Percentiles rank a stretch among this genome's conserved stretches.
Conservation (phyloP, 1,139 yeast genomes). For the Sugiyamaella novakii region DNA sequence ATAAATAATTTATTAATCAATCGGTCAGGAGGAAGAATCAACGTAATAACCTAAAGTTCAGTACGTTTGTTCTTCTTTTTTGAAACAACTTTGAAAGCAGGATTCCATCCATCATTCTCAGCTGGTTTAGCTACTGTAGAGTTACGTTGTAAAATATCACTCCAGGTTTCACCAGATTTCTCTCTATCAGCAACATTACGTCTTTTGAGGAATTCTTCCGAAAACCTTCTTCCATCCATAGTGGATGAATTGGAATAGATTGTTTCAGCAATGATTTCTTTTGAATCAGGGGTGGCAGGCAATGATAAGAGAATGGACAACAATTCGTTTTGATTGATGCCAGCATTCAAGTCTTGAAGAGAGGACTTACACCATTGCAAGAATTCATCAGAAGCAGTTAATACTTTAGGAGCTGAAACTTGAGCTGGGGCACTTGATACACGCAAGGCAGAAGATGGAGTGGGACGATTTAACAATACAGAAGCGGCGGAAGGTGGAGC, state of each 20-base stretch:
- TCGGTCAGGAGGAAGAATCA: too few relatives aligned
- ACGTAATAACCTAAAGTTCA: too few relatives aligned
- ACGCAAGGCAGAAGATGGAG: conserved; percentile 48
- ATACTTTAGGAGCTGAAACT: conserved; percentile 37
- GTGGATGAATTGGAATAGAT: conserved; percentile 87
- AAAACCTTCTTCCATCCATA: conserved; percentile 94
- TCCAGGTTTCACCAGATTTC: conserved; percentile 41
- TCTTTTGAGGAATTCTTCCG: conserved; percentile 82
- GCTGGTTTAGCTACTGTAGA: conserved; percentile 57
- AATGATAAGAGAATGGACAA: conserved; percentile 77
- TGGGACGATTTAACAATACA: conserved; percentile 31
- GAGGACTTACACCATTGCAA: conserved; percentile 81
- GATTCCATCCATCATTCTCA: conserved; percentile 75
- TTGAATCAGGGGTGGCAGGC: conserved; percentile 72
- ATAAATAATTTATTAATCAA: too few relatives aligned
- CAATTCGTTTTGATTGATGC: conserved; percentile 64
- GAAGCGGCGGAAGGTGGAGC: conserved; percentile 22
- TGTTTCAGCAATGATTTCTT: conserved; percentile 88
- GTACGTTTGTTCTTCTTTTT: conserved; percentile 57
- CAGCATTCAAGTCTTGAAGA: conserved; percentile 66
- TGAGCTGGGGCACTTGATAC: conserved; percentile 41
- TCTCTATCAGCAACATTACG: conserved; percentile 64
- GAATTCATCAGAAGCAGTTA: conserved; percentile 56
- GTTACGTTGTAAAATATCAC: conserved; percentile 65
- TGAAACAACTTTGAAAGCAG: conserved; percentile 63